Base-by-base conservation (phyloP, 1,139 yeast genomes). In the Suhomyces guaymorum region DNA sequence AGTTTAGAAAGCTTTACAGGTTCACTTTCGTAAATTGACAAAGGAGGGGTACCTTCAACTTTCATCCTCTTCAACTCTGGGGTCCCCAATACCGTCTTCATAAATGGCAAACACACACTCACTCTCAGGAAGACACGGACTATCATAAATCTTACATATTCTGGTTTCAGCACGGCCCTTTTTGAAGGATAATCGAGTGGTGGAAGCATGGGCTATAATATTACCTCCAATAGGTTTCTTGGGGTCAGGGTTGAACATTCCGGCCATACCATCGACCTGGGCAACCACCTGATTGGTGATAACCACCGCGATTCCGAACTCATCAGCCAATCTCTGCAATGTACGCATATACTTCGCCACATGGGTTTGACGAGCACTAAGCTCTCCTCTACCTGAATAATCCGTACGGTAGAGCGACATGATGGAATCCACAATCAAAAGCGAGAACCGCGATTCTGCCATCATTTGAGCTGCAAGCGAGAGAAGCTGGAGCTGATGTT, bases 171-270 rank as follows among this genome's bases (percentile, higher is more conserved):
- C 97, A 48, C 85, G 78, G 29, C 96, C 97, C 66, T 92, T 92
- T 55, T 83, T 83, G 58, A 92, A 80, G 32, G 88, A 84, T 43
- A 92, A 73, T 51, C 97, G 75, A 1, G 98, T 92, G 7, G 97
- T 92, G 3, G 97, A 88, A 15, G 96, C 82, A 59, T 94, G 99
- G 2, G 98, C 98, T 61, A 94, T 83, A 50, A 94, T 92, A 54
- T 94, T 92, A 52, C 99, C 99, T 39, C 99, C 99, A 50, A 94
- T 92, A 8, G 99, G 98, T 59, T 94, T 94, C 61, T 94, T 94
- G n/a, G 98, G 97, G 57, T 92, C 98, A 1, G 96, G 95, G 50
- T 89, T 88, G 60, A 82, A 90, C 75, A 82, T 74, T 6, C 78
- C 76, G 44, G 84, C 77, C 51, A 80, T 82, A 33, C 97, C 97